Evolutionary conservation across 306 rosid species (phyloP).

Genomic region (Herpetospermum pedunculosum): DNA sequence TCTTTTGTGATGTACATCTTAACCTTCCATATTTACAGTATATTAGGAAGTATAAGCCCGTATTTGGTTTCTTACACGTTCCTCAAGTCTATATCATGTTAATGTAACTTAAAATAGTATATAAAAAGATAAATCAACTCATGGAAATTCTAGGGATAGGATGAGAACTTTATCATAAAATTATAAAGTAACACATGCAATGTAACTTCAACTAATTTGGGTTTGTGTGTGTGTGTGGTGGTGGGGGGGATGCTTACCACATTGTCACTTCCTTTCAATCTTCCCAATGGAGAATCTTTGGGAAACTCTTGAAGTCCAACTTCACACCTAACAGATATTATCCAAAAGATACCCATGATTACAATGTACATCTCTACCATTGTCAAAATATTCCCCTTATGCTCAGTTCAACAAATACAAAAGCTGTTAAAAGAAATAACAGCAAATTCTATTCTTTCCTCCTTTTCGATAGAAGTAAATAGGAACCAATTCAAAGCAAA

Average conservation of each 20-base stretch:
- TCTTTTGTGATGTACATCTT: background rate
- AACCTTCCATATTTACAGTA: background rate
- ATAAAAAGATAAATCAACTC: background rate
- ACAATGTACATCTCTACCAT: background rate
- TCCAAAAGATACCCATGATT: background rate
- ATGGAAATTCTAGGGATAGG: background rate
- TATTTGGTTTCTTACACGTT: background rate
- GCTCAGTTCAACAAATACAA: background rate
- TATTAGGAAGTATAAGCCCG: background rate
- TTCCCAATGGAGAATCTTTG: slow-evolving; percentile 68
- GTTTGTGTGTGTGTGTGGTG: background rate
- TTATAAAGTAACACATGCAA: background rate
- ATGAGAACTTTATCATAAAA: background rate
- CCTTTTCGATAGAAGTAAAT: background rate
- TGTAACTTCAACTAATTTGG: background rate
- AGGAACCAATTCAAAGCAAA: background rate
- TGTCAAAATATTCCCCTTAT: background rate
- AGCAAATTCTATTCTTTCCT: background rate
- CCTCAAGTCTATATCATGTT: background rate
- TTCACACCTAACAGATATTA: slow-evolving; percentile 42
- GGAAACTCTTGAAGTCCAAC: slow-evolving; percentile 86
- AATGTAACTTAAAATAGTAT: background rate
- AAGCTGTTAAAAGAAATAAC: background rate
- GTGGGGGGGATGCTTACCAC: slow-evolving; percentile 36
- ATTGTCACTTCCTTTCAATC: slow-evolving; percentile 94